phyloP scores from a whole-genome alignment of 106 monocot genomes.

The Allium cepa region DNA sequence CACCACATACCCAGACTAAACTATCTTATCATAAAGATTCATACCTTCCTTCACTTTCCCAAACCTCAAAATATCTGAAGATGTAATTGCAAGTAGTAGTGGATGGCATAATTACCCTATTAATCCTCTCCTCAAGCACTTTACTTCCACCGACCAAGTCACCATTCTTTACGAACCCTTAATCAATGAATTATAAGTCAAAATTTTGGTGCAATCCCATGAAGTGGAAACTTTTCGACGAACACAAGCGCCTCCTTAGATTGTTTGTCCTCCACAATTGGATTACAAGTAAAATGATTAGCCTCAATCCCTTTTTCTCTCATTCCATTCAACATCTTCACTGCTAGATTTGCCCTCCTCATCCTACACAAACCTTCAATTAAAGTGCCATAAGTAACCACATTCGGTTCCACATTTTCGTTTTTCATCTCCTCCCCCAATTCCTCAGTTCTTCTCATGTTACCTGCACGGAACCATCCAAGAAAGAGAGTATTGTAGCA shows the following conservation, averaged over 20 bases:
- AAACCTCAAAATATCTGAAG: constrained; percentile 50
- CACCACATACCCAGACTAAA: constrained; percentile 38
- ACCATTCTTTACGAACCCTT: constrained; percentile 79
- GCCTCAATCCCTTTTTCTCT: constrained; percentile 26
- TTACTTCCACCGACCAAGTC: constrained; percentile 54
- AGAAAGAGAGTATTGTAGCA: constrained; percentile 64
- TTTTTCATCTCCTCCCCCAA: constrained; percentile 48
- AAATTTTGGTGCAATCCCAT: constrained; percentile 58
- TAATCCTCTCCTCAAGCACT: constrained; percentile 58
- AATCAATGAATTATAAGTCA: constrained; percentile 70
- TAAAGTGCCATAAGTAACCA: constrained; percentile 70
- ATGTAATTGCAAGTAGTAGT: constrained; percentile 82
- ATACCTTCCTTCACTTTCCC: constrained; percentile 64
- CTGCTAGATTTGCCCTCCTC: constrained; percentile 35
- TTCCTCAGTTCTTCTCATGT: constrained; percentile 25
- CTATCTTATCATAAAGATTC: constrained; percentile 69
- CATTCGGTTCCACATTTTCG: constrained; percentile 29
- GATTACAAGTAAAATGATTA: constrained; percentile 50
- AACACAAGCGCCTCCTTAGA: constrained; percentile 68
- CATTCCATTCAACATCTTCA: constrained; percentile 60
- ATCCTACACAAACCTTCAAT: constrained; percentile 69
- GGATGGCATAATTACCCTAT: constrained; percentile 53
- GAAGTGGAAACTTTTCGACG: constrained; percentile 67
- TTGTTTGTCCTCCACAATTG: constrained; percentile 56
- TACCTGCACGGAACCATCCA: constrained; percentile 51